Conservation (phyloP, 2,329 filamentous ascomycete genomes). For the Bisporella sp. region DNA sequence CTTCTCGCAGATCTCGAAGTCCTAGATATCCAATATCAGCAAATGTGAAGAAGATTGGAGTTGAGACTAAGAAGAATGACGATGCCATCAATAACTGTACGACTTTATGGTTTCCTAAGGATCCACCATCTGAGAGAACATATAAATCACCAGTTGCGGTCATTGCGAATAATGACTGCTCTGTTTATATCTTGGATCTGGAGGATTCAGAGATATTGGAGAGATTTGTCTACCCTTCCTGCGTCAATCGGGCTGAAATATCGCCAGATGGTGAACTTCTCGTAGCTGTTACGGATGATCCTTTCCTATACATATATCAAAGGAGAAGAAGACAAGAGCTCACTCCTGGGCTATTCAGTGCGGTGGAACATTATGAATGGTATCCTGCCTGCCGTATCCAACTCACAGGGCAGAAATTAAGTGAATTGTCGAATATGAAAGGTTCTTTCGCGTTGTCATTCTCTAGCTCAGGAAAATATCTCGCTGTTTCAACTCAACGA, state of each 20-base stretch:
- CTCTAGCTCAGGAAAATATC: constrained; percentile 61
- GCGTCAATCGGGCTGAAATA: constrained; percentile 90
- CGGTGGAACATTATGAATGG: constrained; percentile 40
- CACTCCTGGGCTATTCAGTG: constrained; percentile 16
- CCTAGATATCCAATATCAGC: constrained; percentile 26
- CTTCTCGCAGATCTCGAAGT: constrained; percentile 12
- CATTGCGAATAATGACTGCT: constrained; percentile 86
- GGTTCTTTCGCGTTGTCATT: constrained; percentile 77
- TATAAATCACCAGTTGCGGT: constrained; percentile 56
- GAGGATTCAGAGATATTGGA: constrained; percentile 61
- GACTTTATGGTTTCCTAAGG: constrained; percentile 50
- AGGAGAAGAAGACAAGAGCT: constrained; percentile 29
- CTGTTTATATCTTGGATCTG: constrained; percentile 77
- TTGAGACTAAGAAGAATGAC: constrained; percentile 45
- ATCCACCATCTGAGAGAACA: constrained; percentile 27
- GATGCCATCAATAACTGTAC: constrained; percentile 60
- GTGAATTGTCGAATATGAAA: constrained; percentile 47
- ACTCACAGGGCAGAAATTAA: constrained; percentile 49
- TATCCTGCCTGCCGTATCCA: constrained; percentile 43
- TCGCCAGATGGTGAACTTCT: constrained; percentile 80
- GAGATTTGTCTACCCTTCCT: constrained; percentile 68
- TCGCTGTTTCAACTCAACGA: constrained; percentile 74
- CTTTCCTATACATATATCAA: constrained; percentile 77
- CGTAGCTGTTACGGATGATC: constrained; percentile 80
- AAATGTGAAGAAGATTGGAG: constrained; percentile 47